These are phyloP conservation scores for Colletotrichum simmondsii DNA, from an alignment of 2,329 filamentous ascomycete species.

Conservation along the genomic window DNA sequence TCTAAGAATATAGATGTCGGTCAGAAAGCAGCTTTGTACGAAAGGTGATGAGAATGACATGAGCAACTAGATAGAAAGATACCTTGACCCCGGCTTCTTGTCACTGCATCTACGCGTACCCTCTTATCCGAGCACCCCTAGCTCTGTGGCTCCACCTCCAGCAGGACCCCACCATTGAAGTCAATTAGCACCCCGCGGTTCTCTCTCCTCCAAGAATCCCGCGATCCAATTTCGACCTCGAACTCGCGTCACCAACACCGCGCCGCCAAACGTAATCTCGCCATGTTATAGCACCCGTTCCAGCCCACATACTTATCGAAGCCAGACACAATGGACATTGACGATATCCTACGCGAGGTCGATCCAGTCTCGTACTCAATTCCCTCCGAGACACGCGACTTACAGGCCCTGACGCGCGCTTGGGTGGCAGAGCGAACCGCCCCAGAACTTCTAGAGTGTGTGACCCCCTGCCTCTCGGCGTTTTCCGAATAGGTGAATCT, in stretches of 20 bases:
- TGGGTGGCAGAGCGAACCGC: slow-evolving; percentile 94
- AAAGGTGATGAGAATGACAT: not conserved
- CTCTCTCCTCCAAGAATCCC: not conserved
- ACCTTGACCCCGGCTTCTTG: not conserved
- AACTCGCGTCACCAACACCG: not conserved
- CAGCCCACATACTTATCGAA: not conserved
- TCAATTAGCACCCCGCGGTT: slow-evolving; percentile 18
- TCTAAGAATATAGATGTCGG: not conserved
- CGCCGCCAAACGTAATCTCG: not conserved
- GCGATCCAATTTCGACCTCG: slow-evolving; percentile 3
- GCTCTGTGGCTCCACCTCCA: slow-evolving; percentile 1
- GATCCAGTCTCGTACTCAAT: slow-evolving; percentile 67
- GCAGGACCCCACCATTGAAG: slow-evolving; percentile 25
- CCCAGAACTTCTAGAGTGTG: slow-evolving; percentile 87
- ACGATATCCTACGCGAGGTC: slow-evolving; percentile 81
- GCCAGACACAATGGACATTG: slow-evolving; percentile 73
- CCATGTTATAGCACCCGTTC: slow-evolving; percentile 20
- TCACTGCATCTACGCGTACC: not conserved
- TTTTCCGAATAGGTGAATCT: not conserved
- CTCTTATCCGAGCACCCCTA: not conserved
- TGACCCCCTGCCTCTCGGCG: not conserved
- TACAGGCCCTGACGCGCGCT: slow-evolving; percentile 88
- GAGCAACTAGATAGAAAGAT: not conserved
- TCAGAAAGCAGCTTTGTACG: not conserved
- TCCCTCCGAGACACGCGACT: slow-evolving; percentile 74